Percentiles rank a stretch among this genome's conserved stretches.
Conservation (phyloP, 2,329 filamentous ascomycete genomes). For the Trichoderma atrobrunneum region DNA sequence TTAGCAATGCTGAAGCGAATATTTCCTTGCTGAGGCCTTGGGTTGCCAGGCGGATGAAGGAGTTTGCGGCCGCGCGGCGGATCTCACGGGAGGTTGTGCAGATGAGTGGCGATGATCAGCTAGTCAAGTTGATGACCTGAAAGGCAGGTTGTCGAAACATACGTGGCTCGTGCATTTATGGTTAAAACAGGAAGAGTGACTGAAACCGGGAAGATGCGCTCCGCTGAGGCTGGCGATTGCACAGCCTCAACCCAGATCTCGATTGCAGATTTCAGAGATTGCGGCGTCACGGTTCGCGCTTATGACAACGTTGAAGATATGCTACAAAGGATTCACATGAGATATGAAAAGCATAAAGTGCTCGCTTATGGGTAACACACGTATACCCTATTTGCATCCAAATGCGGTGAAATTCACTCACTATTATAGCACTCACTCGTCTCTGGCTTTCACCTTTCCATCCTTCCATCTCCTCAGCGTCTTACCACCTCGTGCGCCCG, state of each 20-base stretch:
- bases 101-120: neutral
- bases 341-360: neutral
- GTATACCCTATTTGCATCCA: neutral
- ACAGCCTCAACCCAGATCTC: neutral
- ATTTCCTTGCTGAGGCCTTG: neutral
- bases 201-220: neutral
- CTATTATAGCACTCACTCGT: neutral
- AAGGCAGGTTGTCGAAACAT: neutral
- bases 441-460: slow-evolving; percentile 20
- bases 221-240: slow-evolving; percentile 5
- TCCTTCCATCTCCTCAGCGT: slow-evolving; percentile 22
- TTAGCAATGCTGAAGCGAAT: neutral
- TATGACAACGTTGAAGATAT: neutral
- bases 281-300: neutral
- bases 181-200: neutral
- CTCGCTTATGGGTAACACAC: neutral
- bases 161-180: neutral
- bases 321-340: neutral
- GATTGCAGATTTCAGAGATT: neutral
- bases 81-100: neutral
- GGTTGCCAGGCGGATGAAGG: neutral
- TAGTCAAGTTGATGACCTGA: neutral
- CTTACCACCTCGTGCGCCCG: slow-evolving; percentile 23
- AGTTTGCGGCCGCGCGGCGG: neutral
- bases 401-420: neutral